phyloP scores from a whole-genome alignment of 2,329 filamentous ascomycete species.

The Phaeosphaeria sp. region DNA sequence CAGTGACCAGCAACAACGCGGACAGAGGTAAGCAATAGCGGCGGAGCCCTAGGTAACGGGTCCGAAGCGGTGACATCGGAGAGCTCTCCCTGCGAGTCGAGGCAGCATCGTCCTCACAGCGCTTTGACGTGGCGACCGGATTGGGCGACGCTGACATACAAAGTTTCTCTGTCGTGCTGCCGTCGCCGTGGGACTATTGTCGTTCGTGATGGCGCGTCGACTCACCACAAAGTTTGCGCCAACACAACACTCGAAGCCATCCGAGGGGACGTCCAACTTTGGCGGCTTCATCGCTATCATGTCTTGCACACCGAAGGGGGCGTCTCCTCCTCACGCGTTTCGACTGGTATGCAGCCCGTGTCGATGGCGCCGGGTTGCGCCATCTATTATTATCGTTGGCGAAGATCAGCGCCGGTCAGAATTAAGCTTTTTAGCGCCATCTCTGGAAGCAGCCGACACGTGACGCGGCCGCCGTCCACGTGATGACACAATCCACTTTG shows the following conservation, averaged over 20 bases:
- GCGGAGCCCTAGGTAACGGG: slow-evolving; percentile 31
- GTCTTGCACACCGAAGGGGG: slow-evolving; percentile 4
- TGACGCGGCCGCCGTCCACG: not conserved
- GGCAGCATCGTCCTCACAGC: slow-evolving; percentile 11
- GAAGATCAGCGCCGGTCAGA: slow-evolving; percentile 9
- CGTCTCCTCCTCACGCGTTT: slow-evolving; percentile 7
- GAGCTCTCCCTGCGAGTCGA: slow-evolving; percentile 14
- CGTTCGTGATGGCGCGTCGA: slow-evolving; percentile 14
- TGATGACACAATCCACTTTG: not conserved
- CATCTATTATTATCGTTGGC: slow-evolving; percentile 12
- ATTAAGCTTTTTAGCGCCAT: slow-evolving; percentile 11
- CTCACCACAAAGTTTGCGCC: slow-evolving; percentile 14
- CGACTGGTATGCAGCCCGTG: slow-evolving; percentile 8
- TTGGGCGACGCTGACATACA: slow-evolving; percentile 14
- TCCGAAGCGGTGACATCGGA: slow-evolving; percentile 12
- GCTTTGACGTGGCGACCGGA: slow-evolving; percentile 23
- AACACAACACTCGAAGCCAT: slow-evolving; percentile 1
- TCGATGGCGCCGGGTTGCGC: slow-evolving; percentile 7
- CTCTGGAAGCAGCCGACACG: not conserved
- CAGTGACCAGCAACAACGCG: not conserved
- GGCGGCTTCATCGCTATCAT: slow-evolving; percentile 4
- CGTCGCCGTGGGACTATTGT: slow-evolving; percentile 6
- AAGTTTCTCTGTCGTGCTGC: slow-evolving; percentile 11
- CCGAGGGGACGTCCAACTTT: not conserved
- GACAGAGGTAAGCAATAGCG: slow-evolving; percentile 28